Conservation (phyloP, 2,329 filamentous ascomycete species). For the Fusarium keratoplasticum region DNA sequence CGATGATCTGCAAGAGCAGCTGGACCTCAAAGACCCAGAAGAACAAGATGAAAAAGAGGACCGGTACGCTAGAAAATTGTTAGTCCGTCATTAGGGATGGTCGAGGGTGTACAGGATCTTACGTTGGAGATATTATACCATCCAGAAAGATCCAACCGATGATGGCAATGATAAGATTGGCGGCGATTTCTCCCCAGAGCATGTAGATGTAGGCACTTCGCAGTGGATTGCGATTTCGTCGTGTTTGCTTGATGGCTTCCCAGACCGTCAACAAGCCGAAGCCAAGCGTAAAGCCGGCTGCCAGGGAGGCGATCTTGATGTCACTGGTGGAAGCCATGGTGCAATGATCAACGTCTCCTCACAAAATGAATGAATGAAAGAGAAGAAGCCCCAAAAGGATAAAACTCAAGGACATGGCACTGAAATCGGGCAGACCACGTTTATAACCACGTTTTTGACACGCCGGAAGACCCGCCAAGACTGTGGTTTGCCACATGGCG, state of each 20-base stretch:
- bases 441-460: neutral
- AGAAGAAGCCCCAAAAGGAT: neutral
- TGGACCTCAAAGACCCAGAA: conserved; percentile 62
- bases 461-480: neutral
- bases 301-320: conserved; percentile 46
- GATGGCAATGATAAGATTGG: conserved; percentile 53
- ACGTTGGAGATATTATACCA: conserved; percentile 49
- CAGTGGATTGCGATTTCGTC: conserved; percentile 49
- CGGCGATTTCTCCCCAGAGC: conserved; percentile 59
- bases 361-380: neutral
- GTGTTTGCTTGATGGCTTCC: conserved; percentile 56
- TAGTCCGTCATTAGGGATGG: neutral
- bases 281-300: conserved; percentile 52
- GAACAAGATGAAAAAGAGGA: conserved; percentile 52
- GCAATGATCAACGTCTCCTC: neutral
- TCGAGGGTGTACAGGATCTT: neutral
- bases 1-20: conserved; percentile 65
- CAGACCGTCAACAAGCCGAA: conserved; percentile 55
- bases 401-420: neutral
- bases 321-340: conserved; percentile 38
- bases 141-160: conserved; percentile 55
- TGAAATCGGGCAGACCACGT: neutral
- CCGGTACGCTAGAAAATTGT: conserved; percentile 41
- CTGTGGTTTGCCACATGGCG: neutral
- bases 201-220: conserved; percentile 56